Evolutionary conservation across 2,329 filamentous ascomycete species (phyloP).

Genomic region (Podosphaera fusca): DNA sequence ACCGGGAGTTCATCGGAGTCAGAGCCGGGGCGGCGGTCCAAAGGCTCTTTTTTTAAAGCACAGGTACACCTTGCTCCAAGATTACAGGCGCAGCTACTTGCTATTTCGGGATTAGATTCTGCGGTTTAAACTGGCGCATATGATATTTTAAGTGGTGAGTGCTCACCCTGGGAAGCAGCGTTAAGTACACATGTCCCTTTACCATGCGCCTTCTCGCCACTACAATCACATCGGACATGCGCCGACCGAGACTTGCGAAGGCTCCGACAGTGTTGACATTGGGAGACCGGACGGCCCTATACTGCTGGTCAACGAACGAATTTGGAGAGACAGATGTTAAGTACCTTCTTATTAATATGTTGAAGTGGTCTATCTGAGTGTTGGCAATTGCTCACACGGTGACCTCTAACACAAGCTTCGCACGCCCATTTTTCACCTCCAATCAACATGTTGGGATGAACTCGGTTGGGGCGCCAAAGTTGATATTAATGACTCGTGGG

Average conservation of each 20-base stretch:
- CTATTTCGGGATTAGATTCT: conserved; percentile 16
- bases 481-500: conserved; percentile 9
- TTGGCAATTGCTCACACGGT: conserved; percentile 96
- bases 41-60: conserved; percentile 36
- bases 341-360: conserved; percentile 75
- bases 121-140: conserved; percentile 9
- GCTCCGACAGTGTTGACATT: conserved; percentile 90
- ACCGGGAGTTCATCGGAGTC: conserved; percentile 31
- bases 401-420: conserved; percentile 77
- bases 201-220: conserved; percentile 63
- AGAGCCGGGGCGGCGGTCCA: conserved; percentile 41
- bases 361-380: conserved; percentile 78
- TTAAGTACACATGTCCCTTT: conserved; percentile 20
- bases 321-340: neutral
- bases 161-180: conserved; percentile 16
- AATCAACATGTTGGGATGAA: conserved; percentile 40
- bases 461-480: conserved; percentile 7
- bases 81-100: conserved; percentile 47
- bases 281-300: conserved; percentile 71
- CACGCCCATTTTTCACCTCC: conserved; percentile 96
- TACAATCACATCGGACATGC: conserved; percentile 92
- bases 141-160: conserved; percentile 7
- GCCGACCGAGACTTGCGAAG: conserved; percentile 90
- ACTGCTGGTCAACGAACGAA: neutral
- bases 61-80: conserved; percentile 45